Conservation (phyloP, 164 flowering plant species). For the Pachysandra terminalis region DNA sequence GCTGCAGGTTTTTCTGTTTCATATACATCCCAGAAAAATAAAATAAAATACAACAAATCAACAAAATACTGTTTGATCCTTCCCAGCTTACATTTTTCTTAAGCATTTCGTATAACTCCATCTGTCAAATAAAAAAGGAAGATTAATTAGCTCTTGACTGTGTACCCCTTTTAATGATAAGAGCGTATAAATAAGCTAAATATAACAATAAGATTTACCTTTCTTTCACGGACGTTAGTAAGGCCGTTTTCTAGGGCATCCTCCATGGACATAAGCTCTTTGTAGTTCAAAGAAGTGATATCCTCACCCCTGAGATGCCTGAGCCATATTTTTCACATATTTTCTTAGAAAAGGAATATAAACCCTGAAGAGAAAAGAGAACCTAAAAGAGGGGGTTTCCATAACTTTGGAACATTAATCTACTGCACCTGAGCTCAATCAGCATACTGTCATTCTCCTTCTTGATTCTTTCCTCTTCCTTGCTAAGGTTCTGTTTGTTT, state of each 20-base stretch:
- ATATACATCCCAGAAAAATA: not conserved
- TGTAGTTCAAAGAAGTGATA: conserved; percentile 42
- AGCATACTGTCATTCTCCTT: conserved; percentile 88
- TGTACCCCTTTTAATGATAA: not conserved
- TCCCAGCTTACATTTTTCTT: conserved; percentile 36
- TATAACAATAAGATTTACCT: conserved; percentile 18
- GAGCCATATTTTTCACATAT: not conserved
- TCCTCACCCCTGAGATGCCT: conserved; percentile 95
- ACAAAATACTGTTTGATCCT: not conserved
- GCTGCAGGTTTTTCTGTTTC: no score
- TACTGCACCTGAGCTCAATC: conserved; percentile 68
- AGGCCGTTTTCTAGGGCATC: conserved; percentile 64
- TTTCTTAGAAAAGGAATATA: not conserved
- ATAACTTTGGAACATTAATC: no score
- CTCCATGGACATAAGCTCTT: conserved; percentile 60
- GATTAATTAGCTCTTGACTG: no score
- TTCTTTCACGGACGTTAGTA: conserved; percentile 32
- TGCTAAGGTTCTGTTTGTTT: conserved; percentile 48
- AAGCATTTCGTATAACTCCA: conserved; percentile 25
- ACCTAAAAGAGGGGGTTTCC: no score
- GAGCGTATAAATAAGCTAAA: not conserved
- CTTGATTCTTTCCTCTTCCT: conserved; percentile 79
- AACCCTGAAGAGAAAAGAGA: no score
- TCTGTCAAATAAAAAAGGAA: no score
- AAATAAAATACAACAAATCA: not conserved